Evolutionary conservation across 805 yeast genomes (phyloP).

Genomic region (Trichomonascus vanleenenianus): DNA sequence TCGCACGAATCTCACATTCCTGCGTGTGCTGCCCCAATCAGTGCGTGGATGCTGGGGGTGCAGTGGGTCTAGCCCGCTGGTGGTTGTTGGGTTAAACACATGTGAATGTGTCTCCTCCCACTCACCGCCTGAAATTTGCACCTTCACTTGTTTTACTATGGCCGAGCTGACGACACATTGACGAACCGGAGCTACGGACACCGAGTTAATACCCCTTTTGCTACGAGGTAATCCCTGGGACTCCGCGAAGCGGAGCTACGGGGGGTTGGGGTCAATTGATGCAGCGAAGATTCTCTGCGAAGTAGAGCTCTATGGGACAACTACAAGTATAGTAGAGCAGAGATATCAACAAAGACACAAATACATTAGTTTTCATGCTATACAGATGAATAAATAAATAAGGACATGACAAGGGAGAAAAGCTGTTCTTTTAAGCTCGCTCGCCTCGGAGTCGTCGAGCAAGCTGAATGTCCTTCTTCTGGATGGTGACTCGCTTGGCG

Average conservation of each 20-base stretch:
- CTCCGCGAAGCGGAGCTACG: too few relatives aligned
- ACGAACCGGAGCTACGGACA: too few relatives aligned
- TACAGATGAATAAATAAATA: slow-evolving; percentile 6
- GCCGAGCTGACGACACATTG: too few relatives aligned
- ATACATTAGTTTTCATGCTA: slow-evolving; percentile 1
- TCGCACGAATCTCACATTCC: too few relatives aligned
- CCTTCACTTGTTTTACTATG: not conserved
- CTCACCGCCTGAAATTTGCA: not conserved
- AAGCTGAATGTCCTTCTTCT: slow-evolving; percentile 84
- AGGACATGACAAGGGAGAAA: not conserved
- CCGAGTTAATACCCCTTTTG: too few relatives aligned
- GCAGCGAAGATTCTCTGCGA: too few relatives aligned
- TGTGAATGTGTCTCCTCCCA: not conserved
- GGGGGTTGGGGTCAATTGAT: too few relatives aligned
- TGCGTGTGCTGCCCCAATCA: too few relatives aligned
- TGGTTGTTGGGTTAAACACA: too few relatives aligned
- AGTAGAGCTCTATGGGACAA: not conserved
- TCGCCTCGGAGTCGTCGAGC: slow-evolving; percentile 92
- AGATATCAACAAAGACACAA: not conserved
- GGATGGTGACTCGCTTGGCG: slow-evolving; percentile 90
- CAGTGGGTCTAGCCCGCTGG: not conserved
- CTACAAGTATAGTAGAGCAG: not conserved
- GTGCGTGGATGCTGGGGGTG: too few relatives aligned
- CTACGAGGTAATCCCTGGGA: too few relatives aligned
- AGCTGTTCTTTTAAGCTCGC: slow-evolving; percentile 42